A percentile compares a stretch with the other conserved stretches of the same genome.
Conservation (phyloP, 805 yeast species). For the Ogataea populi-albae region DNA sequence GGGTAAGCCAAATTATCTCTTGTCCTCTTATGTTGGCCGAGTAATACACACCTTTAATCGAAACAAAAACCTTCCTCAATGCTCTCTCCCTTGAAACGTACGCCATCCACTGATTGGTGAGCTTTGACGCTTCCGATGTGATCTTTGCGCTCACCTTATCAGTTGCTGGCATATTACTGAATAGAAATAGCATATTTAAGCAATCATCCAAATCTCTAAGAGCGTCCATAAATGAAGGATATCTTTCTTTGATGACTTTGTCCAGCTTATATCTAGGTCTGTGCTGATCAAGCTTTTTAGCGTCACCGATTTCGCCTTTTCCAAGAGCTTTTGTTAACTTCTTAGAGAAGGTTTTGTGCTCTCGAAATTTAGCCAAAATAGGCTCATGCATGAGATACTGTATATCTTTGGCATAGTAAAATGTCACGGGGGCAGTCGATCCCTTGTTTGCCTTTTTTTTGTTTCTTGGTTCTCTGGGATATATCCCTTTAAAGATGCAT, state of each 20-base stretch:
- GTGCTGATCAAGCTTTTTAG: conserved; percentile 76
- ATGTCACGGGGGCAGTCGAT: conserved; percentile 93
- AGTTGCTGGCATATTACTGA: conserved; percentile 93
- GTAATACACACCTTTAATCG: conserved; percentile 95
- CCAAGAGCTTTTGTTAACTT: conserved; percentile 88
- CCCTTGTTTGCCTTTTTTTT: conserved; percentile 97
- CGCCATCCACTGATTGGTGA: conserved; percentile 95
- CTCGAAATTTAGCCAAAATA: conserved; percentile 84
- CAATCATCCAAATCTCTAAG: conserved; percentile 94
- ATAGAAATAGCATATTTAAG: conserved; percentile 87
- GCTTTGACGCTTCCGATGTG: conserved; percentile 80
- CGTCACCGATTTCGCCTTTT: conserved; percentile 86
- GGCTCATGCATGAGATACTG: conserved; percentile 96
- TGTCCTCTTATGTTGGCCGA: conserved; percentile 89
- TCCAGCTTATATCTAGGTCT: conserved; percentile 86
- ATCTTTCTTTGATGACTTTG: conserved; percentile 89
- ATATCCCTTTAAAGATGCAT: conserved; percentile 97
- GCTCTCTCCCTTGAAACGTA: conserved; percentile 81
- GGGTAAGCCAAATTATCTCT: conserved; percentile 93
- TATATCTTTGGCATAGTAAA: conserved; percentile 90
- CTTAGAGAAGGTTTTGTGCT: conserved; percentile 90
- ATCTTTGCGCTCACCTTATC: conserved; percentile 74
- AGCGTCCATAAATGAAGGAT: conserved; percentile 91
- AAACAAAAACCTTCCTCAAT: conserved; percentile 86
- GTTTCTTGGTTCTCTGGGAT: conserved; percentile 94